Evolutionary conservation across 2,329 filamentous ascomycete genomes (phyloP).

Genomic region (Calonectria pseudoturangicola): DNA sequence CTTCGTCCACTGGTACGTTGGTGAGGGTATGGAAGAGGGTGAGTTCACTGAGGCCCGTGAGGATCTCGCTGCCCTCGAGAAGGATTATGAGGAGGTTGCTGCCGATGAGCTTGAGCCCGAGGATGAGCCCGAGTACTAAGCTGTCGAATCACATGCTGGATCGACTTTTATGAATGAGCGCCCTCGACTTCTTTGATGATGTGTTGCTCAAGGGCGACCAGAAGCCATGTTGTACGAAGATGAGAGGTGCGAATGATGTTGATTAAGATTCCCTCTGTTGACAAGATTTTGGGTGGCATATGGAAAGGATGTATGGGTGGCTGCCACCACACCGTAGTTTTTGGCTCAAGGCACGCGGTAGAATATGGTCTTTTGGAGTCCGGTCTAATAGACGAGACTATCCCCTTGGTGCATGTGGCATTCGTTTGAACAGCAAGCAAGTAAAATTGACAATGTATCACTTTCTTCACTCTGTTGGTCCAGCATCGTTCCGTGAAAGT

Average conservation of each 20-base stretch:
- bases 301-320: slow-evolving; percentile 49
- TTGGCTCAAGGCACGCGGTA: slow-evolving; percentile 53
- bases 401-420: slow-evolving; percentile 47
- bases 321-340: slow-evolving; percentile 45
- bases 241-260: slow-evolving; percentile 50
- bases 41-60: slow-evolving; percentile 92
- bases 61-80: slow-evolving; percentile 89
- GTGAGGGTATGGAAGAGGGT: slow-evolving; percentile 94
- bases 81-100: slow-evolving; percentile 91
- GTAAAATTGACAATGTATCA: slow-evolving; percentile 59
- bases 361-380: slow-evolving; percentile 53
- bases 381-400: slow-evolving; percentile 57
- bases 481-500: background rate
- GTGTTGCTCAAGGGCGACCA: slow-evolving; percentile 36
- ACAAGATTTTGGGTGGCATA: slow-evolving; percentile 50
- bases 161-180: slow-evolving; percentile 42
- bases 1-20: slow-evolving; percentile 88
- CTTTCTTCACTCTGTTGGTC: slow-evolving; percentile 38
- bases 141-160: slow-evolving; percentile 20
- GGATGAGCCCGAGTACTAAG: slow-evolving; percentile 86
- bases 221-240: slow-evolving; percentile 47
- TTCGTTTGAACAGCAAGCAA: slow-evolving; percentile 55
- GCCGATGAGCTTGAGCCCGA: slow-evolving; percentile 80
- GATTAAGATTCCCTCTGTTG: slow-evolving; percentile 55
- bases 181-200: slow-evolving; percentile 49